Evolutionary conservation across 129 eudicot species (phyloP).

Genomic region (Erigeron canadensis): DNA sequence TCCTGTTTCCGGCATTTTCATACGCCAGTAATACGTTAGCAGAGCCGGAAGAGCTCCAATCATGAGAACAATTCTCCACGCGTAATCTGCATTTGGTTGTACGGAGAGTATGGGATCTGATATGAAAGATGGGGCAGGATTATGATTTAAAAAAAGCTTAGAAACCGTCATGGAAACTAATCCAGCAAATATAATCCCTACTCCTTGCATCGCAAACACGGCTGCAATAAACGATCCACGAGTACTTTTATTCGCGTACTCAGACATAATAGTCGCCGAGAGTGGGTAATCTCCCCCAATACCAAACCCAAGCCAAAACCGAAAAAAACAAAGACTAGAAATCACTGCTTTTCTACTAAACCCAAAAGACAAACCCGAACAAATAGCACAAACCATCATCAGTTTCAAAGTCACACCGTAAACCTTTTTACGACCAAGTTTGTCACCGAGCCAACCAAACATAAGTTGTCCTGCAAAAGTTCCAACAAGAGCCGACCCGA

Average conservation of each 20-base stretch:
- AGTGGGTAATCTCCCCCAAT: conserved; percentile 72
- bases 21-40: conserved; percentile 56
- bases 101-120: conserved; percentile 27
- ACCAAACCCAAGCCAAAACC: conserved; percentile 73
- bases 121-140: background rate
- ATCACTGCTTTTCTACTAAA: conserved; percentile 42
- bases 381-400: conserved; percentile 52
- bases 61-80: conserved; percentile 61
- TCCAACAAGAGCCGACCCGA: conserved; percentile 57
- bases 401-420: conserved; percentile 52
- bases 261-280: conserved; percentile 73
- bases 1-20: conserved; percentile 68
- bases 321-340: conserved; percentile 49
- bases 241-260: conserved; percentile 57
- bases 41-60: conserved; percentile 59
- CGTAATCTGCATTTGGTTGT: conserved; percentile 46
- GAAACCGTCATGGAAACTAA: conserved; percentile 53
- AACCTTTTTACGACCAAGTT: conserved; percentile 58
- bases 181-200: conserved; percentile 65
- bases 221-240: conserved; percentile 63
- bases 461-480: conserved; percentile 53
- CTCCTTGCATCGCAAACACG: conserved; percentile 68
- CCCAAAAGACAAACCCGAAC: conserved; percentile 59
- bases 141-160: background rate
- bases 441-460: conserved; percentile 63